A percentile compares a stretch with the other conserved stretches of the same genome.
phyloP scores from a whole-genome alignment of 306 rosid species.

The Chamaecrista fasciculata region DNA sequence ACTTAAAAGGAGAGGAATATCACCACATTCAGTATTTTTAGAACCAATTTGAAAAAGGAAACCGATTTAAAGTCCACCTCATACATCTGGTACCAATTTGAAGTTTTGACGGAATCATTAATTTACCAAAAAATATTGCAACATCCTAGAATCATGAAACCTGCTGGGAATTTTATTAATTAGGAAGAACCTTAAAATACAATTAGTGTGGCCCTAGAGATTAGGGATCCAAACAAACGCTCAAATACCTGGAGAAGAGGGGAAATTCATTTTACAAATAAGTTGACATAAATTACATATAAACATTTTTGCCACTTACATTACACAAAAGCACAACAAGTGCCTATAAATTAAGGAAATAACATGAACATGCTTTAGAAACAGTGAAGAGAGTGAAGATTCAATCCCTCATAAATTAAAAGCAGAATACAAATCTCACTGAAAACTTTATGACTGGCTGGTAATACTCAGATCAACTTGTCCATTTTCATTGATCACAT shows the following conservation, averaged over 20 bases:
- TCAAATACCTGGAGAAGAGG: constrained; percentile 34
- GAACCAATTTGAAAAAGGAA: too few relatives aligned
- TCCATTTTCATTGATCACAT: constrained; percentile 37
- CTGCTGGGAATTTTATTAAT: constrained; percentile 25
- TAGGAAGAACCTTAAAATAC: constrained; percentile 18
- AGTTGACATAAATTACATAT: constrained; percentile 59
- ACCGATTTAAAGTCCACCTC: too few relatives aligned
- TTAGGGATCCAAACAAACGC: constrained; percentile 29
- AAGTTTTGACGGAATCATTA: too few relatives aligned
- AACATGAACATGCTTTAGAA: constrained; percentile 43
- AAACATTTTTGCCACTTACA: constrained; percentile 49
- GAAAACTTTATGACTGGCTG: constrained; percentile 42
- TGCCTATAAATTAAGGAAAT: constrained; percentile 46
- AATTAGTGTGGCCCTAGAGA: constrained; percentile 29
- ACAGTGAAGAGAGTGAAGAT: constrained; percentile 36
- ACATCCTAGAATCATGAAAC: constrained; percentile 16
- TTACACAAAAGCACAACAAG: constrained; percentile 59
- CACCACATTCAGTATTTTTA: too few relatives aligned
- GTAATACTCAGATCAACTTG: constrained; percentile 44
- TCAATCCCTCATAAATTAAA: constrained; percentile 47
- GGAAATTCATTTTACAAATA: constrained; percentile 40
- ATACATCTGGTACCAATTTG: too few relatives aligned
- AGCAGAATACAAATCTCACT: constrained; percentile 37
- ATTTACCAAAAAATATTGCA: background rate
- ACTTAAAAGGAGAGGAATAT: too few relatives aligned